Evolutionary conservation across 768 basidiomycete species (phyloP).

Genomic region (Guyanaporus albipodus): DNA sequence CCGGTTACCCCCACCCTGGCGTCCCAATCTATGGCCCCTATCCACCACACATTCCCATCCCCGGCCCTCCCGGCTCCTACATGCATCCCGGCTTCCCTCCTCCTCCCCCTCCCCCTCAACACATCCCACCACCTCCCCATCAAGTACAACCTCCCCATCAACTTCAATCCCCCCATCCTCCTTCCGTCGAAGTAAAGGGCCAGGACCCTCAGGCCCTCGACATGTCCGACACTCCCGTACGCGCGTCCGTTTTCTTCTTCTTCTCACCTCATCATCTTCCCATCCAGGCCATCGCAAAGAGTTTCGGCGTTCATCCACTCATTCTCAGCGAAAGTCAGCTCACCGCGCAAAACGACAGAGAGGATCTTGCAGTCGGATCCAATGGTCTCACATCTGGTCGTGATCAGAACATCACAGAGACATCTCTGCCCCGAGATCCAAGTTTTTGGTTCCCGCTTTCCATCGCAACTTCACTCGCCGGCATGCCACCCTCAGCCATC

Average conservation of each 20-base stretch:
- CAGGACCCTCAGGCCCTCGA: conserved; percentile 79
- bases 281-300: conserved; percentile 62
- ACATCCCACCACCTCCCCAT: conserved; percentile 35
- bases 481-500: conserved; percentile 16
- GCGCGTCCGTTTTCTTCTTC: background rate
- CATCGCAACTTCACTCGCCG: conserved; percentile 45
- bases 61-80: conserved; percentile 41
- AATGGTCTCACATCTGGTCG: conserved; percentile 66
- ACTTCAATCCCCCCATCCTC: conserved; percentile 15
- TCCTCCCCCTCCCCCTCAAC: conserved; percentile 44
- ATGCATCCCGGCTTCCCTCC: conserved; percentile 60
- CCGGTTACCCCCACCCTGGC: conserved; percentile 43
- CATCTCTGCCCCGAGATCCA: conserved; percentile 55
- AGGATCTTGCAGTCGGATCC: conserved; percentile 77
- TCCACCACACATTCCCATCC: conserved; percentile 41
- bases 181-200: conserved; percentile 52
- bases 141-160: conserved; percentile 33
- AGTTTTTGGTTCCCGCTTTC: conserved; percentile 57
- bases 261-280: conserved; percentile 10
- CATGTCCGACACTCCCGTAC: conserved; percentile 65
- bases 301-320: conserved; percentile 70
- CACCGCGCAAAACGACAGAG: conserved; percentile 48
- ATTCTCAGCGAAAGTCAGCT: conserved; percentile 66
- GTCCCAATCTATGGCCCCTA: conserved; percentile 42
- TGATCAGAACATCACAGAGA: conserved; percentile 54